phyloP scores from a whole-genome alignment of 2,329 filamentous ascomycete genomes.

The Monosporascus sp. region DNA sequence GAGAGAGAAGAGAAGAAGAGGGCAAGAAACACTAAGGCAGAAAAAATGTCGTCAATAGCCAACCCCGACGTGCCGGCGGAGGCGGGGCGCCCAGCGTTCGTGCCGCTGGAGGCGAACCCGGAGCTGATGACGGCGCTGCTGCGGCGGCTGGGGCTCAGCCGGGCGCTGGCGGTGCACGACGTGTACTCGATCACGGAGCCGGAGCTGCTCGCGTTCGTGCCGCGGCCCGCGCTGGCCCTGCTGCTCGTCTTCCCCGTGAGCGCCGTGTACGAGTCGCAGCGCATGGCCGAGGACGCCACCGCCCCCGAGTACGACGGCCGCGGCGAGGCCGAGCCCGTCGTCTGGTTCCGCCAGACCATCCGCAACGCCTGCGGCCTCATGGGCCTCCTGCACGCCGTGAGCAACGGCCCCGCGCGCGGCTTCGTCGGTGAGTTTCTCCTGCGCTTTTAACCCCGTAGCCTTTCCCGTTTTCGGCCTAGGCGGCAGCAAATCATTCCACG shows the following conservation, averaged over 20 bases:
- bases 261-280: constrained; percentile 70
- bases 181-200: constrained; percentile 87
- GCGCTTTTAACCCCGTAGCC: background rate
- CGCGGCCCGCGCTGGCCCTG: constrained; percentile 80
- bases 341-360: constrained; percentile 96
- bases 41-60: constrained; percentile 14
- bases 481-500: constrained; percentile 33
- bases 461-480: background rate
- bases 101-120: constrained; percentile 70
- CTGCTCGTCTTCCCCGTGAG: constrained; percentile 89
- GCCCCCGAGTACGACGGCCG: constrained; percentile 59
- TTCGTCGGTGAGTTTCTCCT: constrained; percentile 49
- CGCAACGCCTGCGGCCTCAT: constrained; percentile 90
- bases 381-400: constrained; percentile 75
- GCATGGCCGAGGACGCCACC: constrained; percentile 65
- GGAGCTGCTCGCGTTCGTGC: constrained; percentile 78
- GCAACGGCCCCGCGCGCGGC: constrained; percentile 65
- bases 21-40: background rate
- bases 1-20: background rate
- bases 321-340: constrained; percentile 66
- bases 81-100: constrained; percentile 40
- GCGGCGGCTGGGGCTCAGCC: constrained; percentile 77
- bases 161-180: constrained; percentile 75
- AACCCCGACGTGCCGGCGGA: constrained; percentile 34
- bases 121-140: constrained; percentile 81